Evolutionary conservation across 1,284 basidiomycete species (phyloP).

Genomic region (Ganoderma sp.): DNA sequence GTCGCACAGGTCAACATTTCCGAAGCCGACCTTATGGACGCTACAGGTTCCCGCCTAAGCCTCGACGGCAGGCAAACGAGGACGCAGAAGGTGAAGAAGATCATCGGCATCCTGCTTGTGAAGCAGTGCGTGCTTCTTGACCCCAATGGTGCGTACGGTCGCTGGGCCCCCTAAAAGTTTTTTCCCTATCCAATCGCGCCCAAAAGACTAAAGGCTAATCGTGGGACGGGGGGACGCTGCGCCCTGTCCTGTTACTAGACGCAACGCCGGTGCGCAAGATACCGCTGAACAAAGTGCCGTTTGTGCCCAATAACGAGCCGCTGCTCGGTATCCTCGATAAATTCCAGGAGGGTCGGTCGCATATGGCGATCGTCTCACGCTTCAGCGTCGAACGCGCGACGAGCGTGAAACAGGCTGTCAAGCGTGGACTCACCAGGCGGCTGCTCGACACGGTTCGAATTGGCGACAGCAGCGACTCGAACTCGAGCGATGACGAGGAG

Average conservation of each 20-base stretch:
- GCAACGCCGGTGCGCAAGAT: constrained; percentile 79
- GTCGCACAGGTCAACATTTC: constrained; percentile 31
- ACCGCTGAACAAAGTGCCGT: constrained; percentile 84
- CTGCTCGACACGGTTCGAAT: constrained; percentile 69
- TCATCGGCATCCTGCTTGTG: constrained; percentile 81
- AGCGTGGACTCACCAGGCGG: constrained; percentile 73
- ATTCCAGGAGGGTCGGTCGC: constrained; percentile 90
- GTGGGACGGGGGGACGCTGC: constrained; percentile 3
- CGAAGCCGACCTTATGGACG: constrained; percentile 26
- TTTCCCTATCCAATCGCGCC: background rate
- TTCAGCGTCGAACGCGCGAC: constrained; percentile 55
- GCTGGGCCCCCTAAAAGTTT: background rate
- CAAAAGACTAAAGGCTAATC: constrained; percentile 17
- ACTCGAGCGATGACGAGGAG: constrained; percentile 44
- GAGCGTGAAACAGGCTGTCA: constrained; percentile 72
- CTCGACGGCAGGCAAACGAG: constrained; percentile 32
- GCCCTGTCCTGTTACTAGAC: constrained; percentile 48
- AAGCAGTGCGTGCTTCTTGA: constrained; percentile 89
- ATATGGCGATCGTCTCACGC: constrained; percentile 89
- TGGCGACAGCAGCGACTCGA: constrained; percentile 57
- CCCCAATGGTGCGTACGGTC: constrained; percentile 66
- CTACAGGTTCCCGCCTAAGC: constrained; percentile 25
- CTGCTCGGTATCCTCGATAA: constrained; percentile 87
- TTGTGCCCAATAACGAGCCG: constrained; percentile 86
- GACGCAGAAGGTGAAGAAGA: constrained; percentile 69